These are phyloP conservation scores for Candida loeiensis DNA, from an alignment of 805 yeast species.

Conservation along the genomic window DNA sequence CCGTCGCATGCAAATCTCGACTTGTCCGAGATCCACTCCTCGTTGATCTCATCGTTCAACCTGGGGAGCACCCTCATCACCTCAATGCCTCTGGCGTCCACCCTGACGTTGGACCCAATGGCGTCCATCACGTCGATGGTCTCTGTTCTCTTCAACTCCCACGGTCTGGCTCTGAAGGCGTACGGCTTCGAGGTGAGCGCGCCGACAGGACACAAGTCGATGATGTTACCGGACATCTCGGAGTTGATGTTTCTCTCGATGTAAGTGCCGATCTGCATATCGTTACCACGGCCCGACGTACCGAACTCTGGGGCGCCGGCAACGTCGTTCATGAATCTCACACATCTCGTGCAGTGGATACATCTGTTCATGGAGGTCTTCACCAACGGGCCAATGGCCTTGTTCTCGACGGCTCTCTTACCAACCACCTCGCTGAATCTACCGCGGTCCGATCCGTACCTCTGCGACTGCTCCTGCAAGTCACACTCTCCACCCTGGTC, in stretches of 20 bases:
- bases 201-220: slow-evolving; percentile 89
- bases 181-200: slow-evolving; percentile 88
- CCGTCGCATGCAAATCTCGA: slow-evolving; percentile 85
- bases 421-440: slow-evolving; percentile 78
- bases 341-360: slow-evolving; percentile 89
- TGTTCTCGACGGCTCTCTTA: slow-evolving; percentile 86
- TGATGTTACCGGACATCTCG: slow-evolving; percentile 81
- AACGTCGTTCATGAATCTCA: slow-evolving; percentile 82
- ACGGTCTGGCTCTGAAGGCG: slow-evolving; percentile 89
- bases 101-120: slow-evolving; percentile 76
- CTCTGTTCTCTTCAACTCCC: slow-evolving; percentile 90
- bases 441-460: slow-evolving; percentile 85
- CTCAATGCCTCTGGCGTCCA: slow-evolving; percentile 82
- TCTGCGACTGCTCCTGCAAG: slow-evolving; percentile 78
- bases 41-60: slow-evolving; percentile 80
- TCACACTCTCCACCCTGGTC: slow-evolving; percentile 96
- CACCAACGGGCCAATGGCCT: slow-evolving; percentile 84
- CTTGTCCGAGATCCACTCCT: slow-evolving; percentile 90
- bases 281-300: slow-evolving; percentile 86
- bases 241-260: slow-evolving; percentile 80
- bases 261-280: slow-evolving; percentile 87
- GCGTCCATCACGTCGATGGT: slow-evolving; percentile 82
- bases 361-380: slow-evolving; percentile 91
- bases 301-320: slow-evolving; percentile 94
- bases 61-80: slow-evolving; percentile 86